A percentile compares a stretch with the other conserved stretches of the same genome.
phyloP scores from a whole-genome alignment of 2,329 filamentous ascomycete species.

The Xylariaceae sp. region DNA sequence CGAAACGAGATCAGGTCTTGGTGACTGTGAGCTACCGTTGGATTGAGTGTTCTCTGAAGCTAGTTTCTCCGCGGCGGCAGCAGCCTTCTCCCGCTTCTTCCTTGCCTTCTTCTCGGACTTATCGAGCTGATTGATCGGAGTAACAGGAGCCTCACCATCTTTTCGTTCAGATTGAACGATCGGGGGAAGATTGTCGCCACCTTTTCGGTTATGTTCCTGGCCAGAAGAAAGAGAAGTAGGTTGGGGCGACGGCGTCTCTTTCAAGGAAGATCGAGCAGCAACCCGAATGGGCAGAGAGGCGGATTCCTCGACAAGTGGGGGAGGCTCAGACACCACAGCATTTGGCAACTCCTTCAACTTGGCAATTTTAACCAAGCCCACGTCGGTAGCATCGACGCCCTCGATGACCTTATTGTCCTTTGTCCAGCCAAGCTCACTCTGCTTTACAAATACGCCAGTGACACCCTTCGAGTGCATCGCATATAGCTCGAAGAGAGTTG shows the following conservation, averaged over 20 bases:
- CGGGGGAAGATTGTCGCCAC: constrained; percentile 25
- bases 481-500: constrained; percentile 88
- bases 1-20: constrained; percentile 39
- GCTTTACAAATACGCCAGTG: constrained; percentile 84
- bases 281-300: constrained; percentile 35
- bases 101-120: constrained; percentile 38
- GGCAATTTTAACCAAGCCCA: constrained; percentile 73
- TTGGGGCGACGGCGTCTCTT: constrained; percentile 34
- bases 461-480: constrained; percentile 97
- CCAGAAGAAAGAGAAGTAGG: constrained; percentile 19
- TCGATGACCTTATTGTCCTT: constrained; percentile 85
- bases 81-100: constrained; percentile 59
- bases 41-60: constrained; percentile 41
- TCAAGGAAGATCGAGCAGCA: constrained; percentile 27
- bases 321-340: constrained; percentile 50
- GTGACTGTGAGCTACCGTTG: constrained; percentile 43
- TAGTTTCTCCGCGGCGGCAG: constrained; percentile 47
- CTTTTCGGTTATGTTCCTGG: constrained; percentile 32
- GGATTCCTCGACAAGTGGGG: constrained; percentile 45
- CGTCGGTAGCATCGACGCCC: constrained; percentile 73
- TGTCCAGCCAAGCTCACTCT: constrained; percentile 89
- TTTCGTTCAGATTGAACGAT: constrained; percentile 34
- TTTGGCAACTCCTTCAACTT: constrained; percentile 62
- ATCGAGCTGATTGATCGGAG: constrained; percentile 35
- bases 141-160: constrained; percentile 29